Percentiles rank a stretch among this genome's conserved stretches.
Evolutionary conservation across 176 grass and related monocot genomes (phyloP).

Genomic region (Tillandsia fasciculata): DNA sequence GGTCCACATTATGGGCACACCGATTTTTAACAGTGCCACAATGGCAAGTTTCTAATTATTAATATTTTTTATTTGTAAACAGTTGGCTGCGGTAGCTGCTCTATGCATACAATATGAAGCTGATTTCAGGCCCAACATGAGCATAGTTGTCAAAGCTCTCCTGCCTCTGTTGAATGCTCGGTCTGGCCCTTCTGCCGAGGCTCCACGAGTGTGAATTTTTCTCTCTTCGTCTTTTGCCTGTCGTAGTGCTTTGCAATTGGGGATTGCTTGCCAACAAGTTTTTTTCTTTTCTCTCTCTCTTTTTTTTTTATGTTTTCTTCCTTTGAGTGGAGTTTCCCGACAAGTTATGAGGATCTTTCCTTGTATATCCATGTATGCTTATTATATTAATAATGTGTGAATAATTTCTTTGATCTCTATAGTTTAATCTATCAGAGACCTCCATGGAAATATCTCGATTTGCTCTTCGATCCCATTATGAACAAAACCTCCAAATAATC

Average conservation of each 20-base stretch:
- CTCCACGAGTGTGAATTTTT: background rate
- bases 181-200: background rate
- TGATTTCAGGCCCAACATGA: slow-evolving; percentile 16
- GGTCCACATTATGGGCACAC: background rate
- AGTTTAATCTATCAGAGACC: too few species aligned
- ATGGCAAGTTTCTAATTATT: background rate
- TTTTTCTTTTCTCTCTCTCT: too few species aligned
- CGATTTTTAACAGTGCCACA: background rate
- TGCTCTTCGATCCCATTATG: too few species aligned
- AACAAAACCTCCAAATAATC: too few species aligned
- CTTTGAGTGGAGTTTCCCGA: too few species aligned
- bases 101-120: slow-evolving; percentile 16
- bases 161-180: background rate
- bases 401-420: too few species aligned
- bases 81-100: slow-evolving; percentile 11
- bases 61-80: background rate
- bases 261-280: background rate
- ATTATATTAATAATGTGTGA: too few species aligned
- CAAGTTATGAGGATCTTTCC: too few species aligned
- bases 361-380: too few species aligned
- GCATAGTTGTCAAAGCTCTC: slow-evolving; percentile 12
- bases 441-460: too few species aligned
- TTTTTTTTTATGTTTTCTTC: too few species aligned
- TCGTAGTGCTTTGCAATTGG: background rate
- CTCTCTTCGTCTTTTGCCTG: background rate